Conservation (phyloP, 2,329 filamentous ascomycete species). For the Zarea fungicola region DNA sequence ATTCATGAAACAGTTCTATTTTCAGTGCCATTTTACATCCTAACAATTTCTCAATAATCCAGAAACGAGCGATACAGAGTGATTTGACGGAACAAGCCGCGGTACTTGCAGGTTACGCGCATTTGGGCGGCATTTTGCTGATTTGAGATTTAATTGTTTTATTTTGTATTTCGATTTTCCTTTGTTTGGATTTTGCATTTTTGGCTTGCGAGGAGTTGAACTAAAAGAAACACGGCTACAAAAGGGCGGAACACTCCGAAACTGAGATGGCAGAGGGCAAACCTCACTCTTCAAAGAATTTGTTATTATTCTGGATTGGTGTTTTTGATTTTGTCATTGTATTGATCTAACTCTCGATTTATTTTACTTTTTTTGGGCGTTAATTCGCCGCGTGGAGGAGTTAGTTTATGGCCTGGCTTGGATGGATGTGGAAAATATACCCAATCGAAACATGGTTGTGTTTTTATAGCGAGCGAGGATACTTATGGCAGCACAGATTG, state of each 20-base stretch:
- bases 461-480: constrained; percentile 10
- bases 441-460: constrained; percentile 2
- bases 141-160: not conserved
- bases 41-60: not conserved
- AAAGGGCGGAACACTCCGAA: constrained; percentile 15
- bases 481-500: constrained; percentile 8
- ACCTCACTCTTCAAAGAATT: constrained; percentile 8
- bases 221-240: constrained; percentile 9
- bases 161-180: not conserved
- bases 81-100: constrained; percentile 9
- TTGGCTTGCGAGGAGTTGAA: constrained; percentile 10
- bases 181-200: not conserved
- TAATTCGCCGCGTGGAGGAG: not conserved
- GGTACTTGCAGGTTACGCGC: not conserved
- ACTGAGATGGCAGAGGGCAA: constrained; percentile 14
- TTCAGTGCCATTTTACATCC: not conserved
- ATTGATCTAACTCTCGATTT: not conserved
- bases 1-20: not conserved
- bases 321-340: not conserved
- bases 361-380: not conserved
- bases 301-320: constrained; percentile 3
- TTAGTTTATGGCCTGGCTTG: constrained; percentile 26
- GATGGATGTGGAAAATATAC: constrained; percentile 15
- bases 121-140: not conserved
- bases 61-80: constrained; percentile 3